These are phyloP conservation scores for Echeveria elegans DNA, from an alignment of 164 flowering plant genomes.

Conservation along the genomic window DNA sequence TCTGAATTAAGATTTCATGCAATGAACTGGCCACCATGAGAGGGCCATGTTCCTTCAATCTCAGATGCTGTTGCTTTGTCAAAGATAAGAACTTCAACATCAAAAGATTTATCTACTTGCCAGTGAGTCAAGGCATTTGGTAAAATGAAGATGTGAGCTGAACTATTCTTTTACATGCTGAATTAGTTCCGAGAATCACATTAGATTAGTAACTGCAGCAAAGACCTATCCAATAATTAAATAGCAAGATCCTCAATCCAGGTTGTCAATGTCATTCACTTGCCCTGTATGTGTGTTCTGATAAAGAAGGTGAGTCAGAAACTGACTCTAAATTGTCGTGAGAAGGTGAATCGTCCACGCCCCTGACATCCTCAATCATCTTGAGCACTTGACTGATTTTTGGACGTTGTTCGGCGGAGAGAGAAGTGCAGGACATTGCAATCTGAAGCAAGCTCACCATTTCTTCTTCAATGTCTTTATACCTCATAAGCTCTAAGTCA, in stretches of 20 bases:
- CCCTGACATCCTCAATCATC: constrained; percentile 73
- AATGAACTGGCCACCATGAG: constrained; percentile 5
- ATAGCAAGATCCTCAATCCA: neutral
- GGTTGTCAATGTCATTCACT: constrained; percentile 30
- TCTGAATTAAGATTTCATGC: neutral
- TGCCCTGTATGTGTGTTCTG: constrained; percentile 45
- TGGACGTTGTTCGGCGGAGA: constrained; percentile 68
- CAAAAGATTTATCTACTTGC: no score
- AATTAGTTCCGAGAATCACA: no score
- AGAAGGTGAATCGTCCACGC: constrained; percentile 54
- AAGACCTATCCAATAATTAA: neutral
- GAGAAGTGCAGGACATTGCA: constrained; percentile 55
- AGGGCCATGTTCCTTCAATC: constrained; percentile 1
- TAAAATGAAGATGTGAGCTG: neutral
- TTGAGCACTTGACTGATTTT: constrained; percentile 49
- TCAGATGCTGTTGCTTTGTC: neutral
- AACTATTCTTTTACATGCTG: no score
- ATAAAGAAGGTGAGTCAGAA: constrained; percentile 60
- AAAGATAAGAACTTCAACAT: neutral
- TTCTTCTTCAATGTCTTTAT: constrained; percentile 80
- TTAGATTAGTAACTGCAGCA: no score
- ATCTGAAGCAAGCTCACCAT: constrained; percentile 86
- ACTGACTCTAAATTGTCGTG: constrained; percentile 46
- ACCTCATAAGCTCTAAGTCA: constrained; percentile 88
- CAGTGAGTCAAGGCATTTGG: neutral